phyloP scores from a whole-genome alignment of 2,329 filamentous ascomycete species.

The Fusarium sp. region DNA sequence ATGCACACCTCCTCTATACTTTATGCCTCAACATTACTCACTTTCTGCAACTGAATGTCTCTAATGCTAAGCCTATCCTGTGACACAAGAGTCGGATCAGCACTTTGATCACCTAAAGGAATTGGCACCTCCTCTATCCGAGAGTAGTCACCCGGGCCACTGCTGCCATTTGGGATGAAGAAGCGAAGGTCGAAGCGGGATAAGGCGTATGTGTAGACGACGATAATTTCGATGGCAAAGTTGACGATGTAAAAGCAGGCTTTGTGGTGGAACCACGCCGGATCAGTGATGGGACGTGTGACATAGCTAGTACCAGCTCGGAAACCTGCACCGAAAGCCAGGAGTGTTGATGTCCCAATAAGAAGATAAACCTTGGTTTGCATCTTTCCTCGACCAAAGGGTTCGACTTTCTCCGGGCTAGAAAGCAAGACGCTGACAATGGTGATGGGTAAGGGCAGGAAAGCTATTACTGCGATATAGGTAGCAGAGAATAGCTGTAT shows the following conservation, averaged over 20 bases:
- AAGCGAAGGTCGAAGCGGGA: background rate
- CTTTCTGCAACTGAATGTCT: background rate
- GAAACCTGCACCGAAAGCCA: background rate
- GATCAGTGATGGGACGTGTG: background rate
- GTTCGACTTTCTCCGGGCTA: background rate
- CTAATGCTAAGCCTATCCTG: background rate
- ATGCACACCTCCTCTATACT: background rate
- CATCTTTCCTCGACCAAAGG: background rate
- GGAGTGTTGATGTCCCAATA: background rate
- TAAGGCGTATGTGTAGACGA: background rate
- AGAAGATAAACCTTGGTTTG: background rate
- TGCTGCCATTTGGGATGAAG: background rate
- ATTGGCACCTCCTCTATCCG: background rate
- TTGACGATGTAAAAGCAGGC: background rate
- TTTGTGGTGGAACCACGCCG: background rate
- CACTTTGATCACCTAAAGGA: background rate
- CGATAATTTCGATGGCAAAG: background rate
- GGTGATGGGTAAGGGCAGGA: background rate
- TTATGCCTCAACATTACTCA: background rate
- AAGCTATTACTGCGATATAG: background rate
- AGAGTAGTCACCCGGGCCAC: background rate
- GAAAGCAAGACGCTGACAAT: background rate
- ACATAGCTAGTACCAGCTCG: background rate
- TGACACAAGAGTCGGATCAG: background rate
- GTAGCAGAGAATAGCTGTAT: background rate